Evolutionary conservation across 1,284 basidiomycete genomes (phyloP), one percentile per base, ranked within the genome.

Genomic region (Papiliotrema terrestris): DNA sequence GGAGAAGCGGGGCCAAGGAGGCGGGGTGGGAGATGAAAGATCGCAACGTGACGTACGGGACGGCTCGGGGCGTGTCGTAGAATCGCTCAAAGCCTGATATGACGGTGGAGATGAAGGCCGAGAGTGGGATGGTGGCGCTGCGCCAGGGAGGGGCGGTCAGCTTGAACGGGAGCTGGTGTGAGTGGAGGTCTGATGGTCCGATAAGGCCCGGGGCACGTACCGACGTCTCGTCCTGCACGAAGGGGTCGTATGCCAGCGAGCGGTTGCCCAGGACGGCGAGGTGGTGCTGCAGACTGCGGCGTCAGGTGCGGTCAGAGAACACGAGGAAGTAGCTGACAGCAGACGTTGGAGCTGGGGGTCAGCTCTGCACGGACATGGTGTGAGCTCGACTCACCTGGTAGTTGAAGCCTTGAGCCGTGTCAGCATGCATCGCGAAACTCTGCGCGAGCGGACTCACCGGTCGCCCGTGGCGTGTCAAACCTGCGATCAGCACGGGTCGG

Each of bases 181-280:
- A 54, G 49, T 2, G 44, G 29, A 32, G 29, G 6, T 5, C 29
- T 5, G 29, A 32, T 32, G 6, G 29, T 6, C 29, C 6, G 29
- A 11, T 6, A 32, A 32, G 11, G 29, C 29, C 29, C 11, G 29
- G 29, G 11, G 11, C 29, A 23, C 36, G 11, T 25, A 72, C 68
- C 11, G 29, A 32, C 29, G 69, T 67, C 22, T 66, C 62, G 32
- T 71, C 68, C 42, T 70, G 59, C 11, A 70, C 65, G 44, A 72
- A 67, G 3, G 73, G 72, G 45, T 74, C 71, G 54, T 66, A 77
- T 23, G 67, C 73, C 9, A 73, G 55, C 11, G 68, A 69, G 14
- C 75, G 56, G 51, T 75, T 74, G 1, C 67, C 55, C 1, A 69
- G 35, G 9, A 71, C 59, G 0, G 75, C 75, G 8, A 76, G 55